Evolutionary conservation across 176 grass and related monocot genomes (phyloP).

Genomic region (Guadua angustifolia): DNA sequence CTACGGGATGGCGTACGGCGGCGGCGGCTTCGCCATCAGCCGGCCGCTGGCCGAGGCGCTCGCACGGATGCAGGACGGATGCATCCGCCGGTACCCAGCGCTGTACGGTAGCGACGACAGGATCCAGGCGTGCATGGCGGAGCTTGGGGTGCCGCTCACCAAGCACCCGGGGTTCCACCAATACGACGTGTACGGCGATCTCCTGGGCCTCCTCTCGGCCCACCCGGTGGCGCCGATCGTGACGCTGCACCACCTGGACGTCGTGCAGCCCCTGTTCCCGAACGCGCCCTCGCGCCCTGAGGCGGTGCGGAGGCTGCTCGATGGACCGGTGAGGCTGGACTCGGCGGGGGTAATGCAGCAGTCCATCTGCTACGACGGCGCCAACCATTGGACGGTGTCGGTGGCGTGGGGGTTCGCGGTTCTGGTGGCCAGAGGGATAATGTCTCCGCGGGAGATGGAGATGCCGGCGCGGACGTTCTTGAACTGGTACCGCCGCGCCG

Average conservation of each 20-base stretch:
- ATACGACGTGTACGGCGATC: constrained; percentile 91
- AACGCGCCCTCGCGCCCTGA: constrained; percentile 41
- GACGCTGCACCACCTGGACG: constrained; percentile 91
- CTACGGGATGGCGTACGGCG: constrained; percentile 93
- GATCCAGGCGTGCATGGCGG: constrained; percentile 99
- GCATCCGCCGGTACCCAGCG: constrained; percentile 79
- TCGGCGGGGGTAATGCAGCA: constrained; percentile 88
- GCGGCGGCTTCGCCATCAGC: constrained; percentile 93
- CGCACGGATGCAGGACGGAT: constrained; percentile 76
- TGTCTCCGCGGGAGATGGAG: constrained; percentile 97
- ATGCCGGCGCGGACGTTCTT: constrained; percentile 92
- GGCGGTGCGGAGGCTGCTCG: constrained; percentile 72
- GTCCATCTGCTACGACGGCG: constrained; percentile 86
- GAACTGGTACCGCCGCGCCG: constrained; percentile 92
- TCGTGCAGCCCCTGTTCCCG: constrained; percentile 83
- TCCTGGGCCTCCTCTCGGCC: constrained; percentile 76
- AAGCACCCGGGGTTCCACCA: constrained; percentile 93
- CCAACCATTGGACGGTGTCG: constrained; percentile 77
- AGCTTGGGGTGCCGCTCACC: constrained; percentile 88
- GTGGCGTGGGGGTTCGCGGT: constrained; percentile 94
- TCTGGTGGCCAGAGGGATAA: constrained; percentile 68
- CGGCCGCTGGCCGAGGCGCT: constrained; percentile 73
- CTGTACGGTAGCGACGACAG: constrained; percentile 96
- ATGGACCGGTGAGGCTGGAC: constrained; percentile 73
- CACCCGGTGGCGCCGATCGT: constrained; percentile 87